Evolutionary conservation across 139 green algal species (phyloP), one percentile per base, ranked within the genome.

Genomic region (Coelastrella sp.): DNA sequence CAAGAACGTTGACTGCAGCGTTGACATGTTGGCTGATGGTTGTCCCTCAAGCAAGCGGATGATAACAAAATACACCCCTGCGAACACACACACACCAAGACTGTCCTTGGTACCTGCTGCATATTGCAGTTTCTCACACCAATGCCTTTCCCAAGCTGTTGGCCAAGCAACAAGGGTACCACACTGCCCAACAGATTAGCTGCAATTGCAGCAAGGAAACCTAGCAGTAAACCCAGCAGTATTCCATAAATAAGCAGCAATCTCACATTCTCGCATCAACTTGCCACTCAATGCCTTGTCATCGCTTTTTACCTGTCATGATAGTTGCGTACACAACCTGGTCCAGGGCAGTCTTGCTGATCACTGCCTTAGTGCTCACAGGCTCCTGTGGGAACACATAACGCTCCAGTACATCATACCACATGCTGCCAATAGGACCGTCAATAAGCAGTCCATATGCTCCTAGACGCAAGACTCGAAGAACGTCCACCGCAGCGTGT

Each of bases 391-490:
- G 88, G 27, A 79, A 82, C 35, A 91, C 78, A 27, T 76, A 75
- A 1, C 48, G 35, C 48, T 93, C 89, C 11, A 93, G 78, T 17
- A 85, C 79, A 0, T 84, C 81, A 15, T 93, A 93, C 88, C 88
- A 93, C 23, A 86, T 13, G 32, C 81, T 45, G 85, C 89, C 91
- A 1, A 90, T 25, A 23, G 89, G 91, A 3, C 91, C 91, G 59
- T 93, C 88, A 37, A 94, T 41, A 15, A 92, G 63, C 37, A 93
- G 51, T 32, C 89, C 91, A 68, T 90, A 94, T n/a, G 89, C 37
- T 2, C 83, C 80, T 75, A 91, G 73, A 2, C 87, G 71, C 40
- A 82, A 34, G 13, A 74, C 86, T 0, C 89, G 81, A 25, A 85
- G 23, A 0, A 68, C 25, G 59, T 92, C 88, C 64, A 92, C 90